Evolutionary conservation across 495 filamentous ascomycete species (phyloP), one percentile per base, ranked within the genome.

Genomic region (Astrothelium macrocarpum): DNA sequence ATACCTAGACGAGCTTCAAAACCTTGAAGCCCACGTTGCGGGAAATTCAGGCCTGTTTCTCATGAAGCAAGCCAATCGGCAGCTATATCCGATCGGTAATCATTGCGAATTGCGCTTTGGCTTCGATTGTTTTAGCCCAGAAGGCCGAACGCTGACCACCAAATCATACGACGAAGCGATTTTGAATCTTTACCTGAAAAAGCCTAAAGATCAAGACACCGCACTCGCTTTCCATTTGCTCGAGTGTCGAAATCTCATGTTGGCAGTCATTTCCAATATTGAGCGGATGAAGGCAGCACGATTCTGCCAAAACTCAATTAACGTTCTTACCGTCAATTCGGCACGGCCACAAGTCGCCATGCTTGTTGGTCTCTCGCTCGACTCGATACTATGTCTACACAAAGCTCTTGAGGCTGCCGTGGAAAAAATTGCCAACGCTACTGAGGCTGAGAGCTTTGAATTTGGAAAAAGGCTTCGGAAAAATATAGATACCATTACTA

Each of bases 1-100:
- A 39, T 65, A 65, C 25, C 60, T 45, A 16, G 26, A 26, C n/a
- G 56, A 65, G 39, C 63, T 65, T 46, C 58, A 65, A 56, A 25
- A 53, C 20, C 63, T 65, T n/a, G 63, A 65, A 36, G 58, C 34
- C 18, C 61, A 49, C 39, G 63, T 65, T 32, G 63, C 63, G 2
- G 63, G 34, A 12, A 65, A 61, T 23, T 65, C 63, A 0, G 59
- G 11, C 29, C 32, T 65, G 26, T 65, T 65, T 53, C 45, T 65
- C n/a, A 60, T 65, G 63, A 45, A 36, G 58, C 32, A 53, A 39
- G 58, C 23, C 20, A 61, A 61, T 46, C 56, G 63, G 42, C 34
- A 45, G 31, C 14, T 28, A 14, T 65, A 65, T 61, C 63, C 63
- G 7, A 56, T 56, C 16, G 49, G 49, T 29, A 25, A 56, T 29